Conservation (phyloP, 2,329 filamentous ascomycete species). For the Cytospora paraplurivora region DNA sequence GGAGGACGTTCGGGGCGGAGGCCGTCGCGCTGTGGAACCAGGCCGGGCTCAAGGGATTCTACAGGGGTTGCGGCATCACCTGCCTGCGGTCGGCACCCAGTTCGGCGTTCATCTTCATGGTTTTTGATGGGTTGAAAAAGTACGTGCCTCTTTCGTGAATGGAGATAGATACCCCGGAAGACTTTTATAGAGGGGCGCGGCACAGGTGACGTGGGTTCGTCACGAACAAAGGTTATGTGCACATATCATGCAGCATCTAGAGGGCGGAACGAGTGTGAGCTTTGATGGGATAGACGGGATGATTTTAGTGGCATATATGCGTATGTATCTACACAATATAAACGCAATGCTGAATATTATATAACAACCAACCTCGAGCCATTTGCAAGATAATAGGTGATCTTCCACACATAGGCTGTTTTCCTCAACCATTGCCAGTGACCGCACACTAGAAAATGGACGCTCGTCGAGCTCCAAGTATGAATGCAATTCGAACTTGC, state of each 20-base stretch:
- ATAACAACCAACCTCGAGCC: neutral
- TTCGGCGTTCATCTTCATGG: conserved; percentile 96
- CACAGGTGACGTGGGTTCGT: neutral
- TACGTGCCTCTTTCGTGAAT: conserved; percentile 56
- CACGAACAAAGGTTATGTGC: neutral
- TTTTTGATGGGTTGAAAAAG: conserved; percentile 84
- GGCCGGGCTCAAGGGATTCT: conserved; percentile 81
- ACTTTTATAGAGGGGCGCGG: neutral
- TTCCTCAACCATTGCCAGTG: neutral
- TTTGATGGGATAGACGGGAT: neutral
- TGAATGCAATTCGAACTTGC: neutral
- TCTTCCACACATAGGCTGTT: neutral
- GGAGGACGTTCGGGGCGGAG: conserved; percentile 72
- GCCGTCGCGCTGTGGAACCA: conserved; percentile 75
- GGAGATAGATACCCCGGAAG: conserved; percentile 16
- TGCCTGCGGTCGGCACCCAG: conserved; percentile 85
- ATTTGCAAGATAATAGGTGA: neutral
- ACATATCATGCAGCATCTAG: conserved; percentile 1
- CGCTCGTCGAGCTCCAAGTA: neutral
- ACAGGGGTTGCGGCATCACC: conserved; percentile 93
- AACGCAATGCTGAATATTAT: neutral
- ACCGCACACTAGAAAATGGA: neutral
- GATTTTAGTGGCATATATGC: neutral
- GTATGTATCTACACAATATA: neutral
- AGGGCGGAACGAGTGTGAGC: neutral